Conservation (phyloP, 768 basidiomycete genomes). For the Trichaptum fuscoviolaceum region DNA sequence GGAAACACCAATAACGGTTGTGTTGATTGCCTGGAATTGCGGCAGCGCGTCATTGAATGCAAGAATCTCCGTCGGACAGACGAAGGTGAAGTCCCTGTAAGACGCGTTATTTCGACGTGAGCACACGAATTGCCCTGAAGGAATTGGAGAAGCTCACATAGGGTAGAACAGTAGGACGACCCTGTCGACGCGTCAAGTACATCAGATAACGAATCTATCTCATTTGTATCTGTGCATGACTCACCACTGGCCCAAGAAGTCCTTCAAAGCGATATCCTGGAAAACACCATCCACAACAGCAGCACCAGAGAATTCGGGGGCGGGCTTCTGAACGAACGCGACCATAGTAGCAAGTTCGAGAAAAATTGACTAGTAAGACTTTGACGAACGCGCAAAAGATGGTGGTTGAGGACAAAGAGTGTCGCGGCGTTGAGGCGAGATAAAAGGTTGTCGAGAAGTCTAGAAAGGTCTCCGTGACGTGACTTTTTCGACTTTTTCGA, state of each 20-base stretch:
- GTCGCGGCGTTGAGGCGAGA: not conserved
- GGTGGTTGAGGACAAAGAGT: not conserved
- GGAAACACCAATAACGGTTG: conserved; percentile 82
- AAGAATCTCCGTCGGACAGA: conserved; percentile 94
- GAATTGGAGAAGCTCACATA: conserved; percentile 49
- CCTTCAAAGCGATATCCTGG: conserved; percentile 66
- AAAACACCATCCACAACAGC: conserved; percentile 76
- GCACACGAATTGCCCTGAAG: not conserved
- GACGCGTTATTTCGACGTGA: not conserved
- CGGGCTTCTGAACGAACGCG: conserved; percentile 75
- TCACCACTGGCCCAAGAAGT: conserved; percentile 81
- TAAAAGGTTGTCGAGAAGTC: not conserved
- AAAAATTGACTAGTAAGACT: not conserved
- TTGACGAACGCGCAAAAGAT: not conserved
- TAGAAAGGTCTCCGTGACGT: conserved; percentile 1
- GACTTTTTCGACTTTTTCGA: not conserved
- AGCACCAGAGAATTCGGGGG: conserved; percentile 72
- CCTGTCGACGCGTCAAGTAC: conserved; percentile 37
- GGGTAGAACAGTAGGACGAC: conserved; percentile 95
- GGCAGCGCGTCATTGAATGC: conserved; percentile 88
- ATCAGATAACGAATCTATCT: conserved; percentile 7
- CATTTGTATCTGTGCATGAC: conserved; percentile 16
- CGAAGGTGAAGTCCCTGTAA: conserved; percentile 77
- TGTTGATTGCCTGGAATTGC: conserved; percentile 67
- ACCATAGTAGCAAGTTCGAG: conserved; percentile 20